phyloP scores from a whole-genome alignment of 2,329 filamentous ascomycete genomes.

The Fusarium sp. region DNA sequence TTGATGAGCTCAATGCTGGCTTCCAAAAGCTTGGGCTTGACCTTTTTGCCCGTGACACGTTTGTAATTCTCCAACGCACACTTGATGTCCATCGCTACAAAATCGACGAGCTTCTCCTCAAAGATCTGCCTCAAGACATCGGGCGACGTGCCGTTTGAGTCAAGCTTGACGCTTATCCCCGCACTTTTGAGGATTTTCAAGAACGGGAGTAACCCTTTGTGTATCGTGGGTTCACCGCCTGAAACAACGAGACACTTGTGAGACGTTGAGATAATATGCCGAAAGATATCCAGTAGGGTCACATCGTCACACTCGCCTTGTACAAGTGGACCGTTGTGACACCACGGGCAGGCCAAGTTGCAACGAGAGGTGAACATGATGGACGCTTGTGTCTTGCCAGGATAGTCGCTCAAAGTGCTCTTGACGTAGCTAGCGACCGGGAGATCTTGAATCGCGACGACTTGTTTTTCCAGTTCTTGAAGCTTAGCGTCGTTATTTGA shows the following conservation, averaged over 20 bases:
- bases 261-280: slow-evolving; percentile 25
- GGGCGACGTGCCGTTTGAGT: slow-evolving; percentile 36
- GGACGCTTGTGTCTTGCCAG: slow-evolving; percentile 38
- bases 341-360: slow-evolving; percentile 41
- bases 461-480: slow-evolving; percentile 15
- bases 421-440: slow-evolving; percentile 40
- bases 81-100: slow-evolving; percentile 44
- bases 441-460: slow-evolving; percentile 21
- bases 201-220: slow-evolving; percentile 37
- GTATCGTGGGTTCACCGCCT: slow-evolving; percentile 41
- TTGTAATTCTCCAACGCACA: slow-evolving; percentile 42
- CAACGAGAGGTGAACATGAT: slow-evolving; percentile 43
- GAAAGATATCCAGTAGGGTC: slow-evolving; percentile 28
- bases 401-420: slow-evolving; percentile 39
- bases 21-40: slow-evolving; percentile 31
- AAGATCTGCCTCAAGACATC: slow-evolving; percentile 8
- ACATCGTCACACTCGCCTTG: slow-evolving; percentile 31
- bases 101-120: slow-evolving; percentile 26
- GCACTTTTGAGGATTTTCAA: slow-evolving; percentile 31
- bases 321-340: slow-evolving; percentile 39
- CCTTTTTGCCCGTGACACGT: slow-evolving; percentile 31
- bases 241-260: slow-evolving; percentile 41
- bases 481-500: neutral
- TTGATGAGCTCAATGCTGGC: slow-evolving; percentile 37
- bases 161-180: slow-evolving; percentile 32